phyloP scores from a whole-genome alignment of 805 yeast species.

The Kurtzmaniella cleridarum region DNA sequence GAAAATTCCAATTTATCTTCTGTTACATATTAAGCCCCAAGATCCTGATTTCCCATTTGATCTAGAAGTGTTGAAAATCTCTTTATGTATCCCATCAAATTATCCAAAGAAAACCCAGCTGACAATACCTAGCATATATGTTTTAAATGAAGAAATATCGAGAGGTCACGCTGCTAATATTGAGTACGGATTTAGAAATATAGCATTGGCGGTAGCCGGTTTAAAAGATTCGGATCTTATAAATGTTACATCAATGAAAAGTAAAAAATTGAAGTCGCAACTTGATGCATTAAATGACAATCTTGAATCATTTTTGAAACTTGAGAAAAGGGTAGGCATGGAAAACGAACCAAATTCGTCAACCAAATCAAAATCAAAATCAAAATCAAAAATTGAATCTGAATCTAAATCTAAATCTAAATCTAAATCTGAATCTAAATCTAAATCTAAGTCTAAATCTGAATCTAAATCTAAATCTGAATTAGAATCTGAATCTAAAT shows the following conservation, averaged over 20 bases:
- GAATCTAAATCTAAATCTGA: too few relatives aligned
- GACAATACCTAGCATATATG: slow-evolving; percentile 43
- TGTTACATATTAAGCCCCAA: slow-evolving; percentile 47
- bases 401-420: too few relatives aligned
- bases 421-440: background rate
- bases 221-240: slow-evolving; percentile 17
- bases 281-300: slow-evolving; percentile 50
- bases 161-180: slow-evolving; percentile 61
- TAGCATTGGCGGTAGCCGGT: slow-evolving; percentile 25
- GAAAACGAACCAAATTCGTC: background rate
- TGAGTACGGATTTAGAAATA: slow-evolving; percentile 57
- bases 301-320: slow-evolving; percentile 53
- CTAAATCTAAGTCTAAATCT: too few relatives aligned
- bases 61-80: slow-evolving; percentile 45
- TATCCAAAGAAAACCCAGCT: slow-evolving; percentile 41
- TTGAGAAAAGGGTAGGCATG: slow-evolving; percentile 56
- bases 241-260: slow-evolving; percentile 33
- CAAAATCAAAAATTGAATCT: too few relatives aligned
- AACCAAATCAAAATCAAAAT: too few relatives aligned
- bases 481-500: too few relatives aligned
- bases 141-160: slow-evolving; percentile 65
- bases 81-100: slow-evolving; percentile 47
- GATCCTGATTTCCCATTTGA: slow-evolving; percentile 76
- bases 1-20: slow-evolving; percentile 27
- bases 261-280: slow-evolving; percentile 50